These are phyloP conservation scores for Arthroderma sp. DNA, from an alignment of 2,329 filamentous ascomycete species.

Conservation along the genomic window DNA sequence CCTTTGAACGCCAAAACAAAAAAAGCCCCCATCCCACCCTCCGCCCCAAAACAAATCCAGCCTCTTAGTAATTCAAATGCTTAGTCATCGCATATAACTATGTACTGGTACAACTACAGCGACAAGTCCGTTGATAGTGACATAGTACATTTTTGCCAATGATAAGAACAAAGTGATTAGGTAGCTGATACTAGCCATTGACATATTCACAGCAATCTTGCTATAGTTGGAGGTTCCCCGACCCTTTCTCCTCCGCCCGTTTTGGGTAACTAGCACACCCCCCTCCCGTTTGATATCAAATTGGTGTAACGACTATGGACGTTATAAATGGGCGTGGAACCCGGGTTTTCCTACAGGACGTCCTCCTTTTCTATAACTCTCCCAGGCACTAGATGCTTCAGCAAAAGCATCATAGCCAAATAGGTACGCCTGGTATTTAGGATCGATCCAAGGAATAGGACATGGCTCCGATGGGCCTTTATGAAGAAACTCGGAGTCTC, in stretches of 20 bases:
- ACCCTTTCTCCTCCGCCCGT: too few species aligned
- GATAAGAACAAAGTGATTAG: too few species aligned
- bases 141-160: too few species aligned
- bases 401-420: conserved; percentile 28
- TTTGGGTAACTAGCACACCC: too few species aligned
- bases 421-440: conserved; percentile 28
- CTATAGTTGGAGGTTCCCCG: too few species aligned
- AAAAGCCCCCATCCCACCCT: neutral
- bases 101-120: too few species aligned
- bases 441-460: conserved; percentile 35
- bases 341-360: neutral
- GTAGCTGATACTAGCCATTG: too few species aligned
- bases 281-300: neutral
- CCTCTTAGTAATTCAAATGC: neutral
- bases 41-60: neutral
- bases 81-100: neutral
- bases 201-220: too few species aligned
- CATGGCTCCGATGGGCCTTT: conserved; percentile 30
- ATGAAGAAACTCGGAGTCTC: conserved; percentile 38
- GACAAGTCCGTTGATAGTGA: too few species aligned
- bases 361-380: conserved; percentile 10
- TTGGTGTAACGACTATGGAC: too few species aligned
- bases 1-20: neutral
- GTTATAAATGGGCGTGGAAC: conserved; percentile 5
- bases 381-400: conserved; percentile 9